Percentiles rank a stretch among this genome's conserved stretches.
phyloP scores from a whole-genome alignment of 352 stramenopile species.

The Phytopythium oedochilum region DNA sequence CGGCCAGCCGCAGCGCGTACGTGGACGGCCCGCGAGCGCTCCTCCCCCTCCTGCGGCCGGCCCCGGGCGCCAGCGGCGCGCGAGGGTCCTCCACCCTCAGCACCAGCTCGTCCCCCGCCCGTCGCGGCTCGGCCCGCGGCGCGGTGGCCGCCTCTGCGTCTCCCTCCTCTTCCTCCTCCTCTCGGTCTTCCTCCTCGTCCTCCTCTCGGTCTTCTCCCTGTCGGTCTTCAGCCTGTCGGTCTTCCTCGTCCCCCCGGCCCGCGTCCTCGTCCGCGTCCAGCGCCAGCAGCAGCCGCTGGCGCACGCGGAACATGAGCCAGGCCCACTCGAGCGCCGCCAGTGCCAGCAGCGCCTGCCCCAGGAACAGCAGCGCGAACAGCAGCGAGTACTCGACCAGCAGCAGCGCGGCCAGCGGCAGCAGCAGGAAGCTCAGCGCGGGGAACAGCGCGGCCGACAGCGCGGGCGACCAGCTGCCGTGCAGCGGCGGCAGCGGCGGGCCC shows the following conservation, averaged over 20 bases:
- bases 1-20: slow-evolving; percentile 15
- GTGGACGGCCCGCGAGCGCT: slow-evolving; percentile 7
- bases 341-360: slow-evolving; percentile 30
- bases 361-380: slow-evolving; percentile 35
- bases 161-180: background rate
- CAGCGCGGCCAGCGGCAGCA: slow-evolving; percentile 26
- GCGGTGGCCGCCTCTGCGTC: background rate
- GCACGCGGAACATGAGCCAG: slow-evolving; percentile 45
- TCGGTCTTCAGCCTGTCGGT: background rate
- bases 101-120: background rate
- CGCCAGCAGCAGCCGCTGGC: slow-evolving; percentile 32
- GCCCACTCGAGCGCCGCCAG: slow-evolving; percentile 41
- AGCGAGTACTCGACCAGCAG: slow-evolving; percentile 28
- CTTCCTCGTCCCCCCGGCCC: background rate
- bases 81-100: background rate
- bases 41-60: slow-evolving; percentile 12
- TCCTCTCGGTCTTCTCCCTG: background rate
- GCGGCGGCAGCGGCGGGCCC: slow-evolving; percentile 13
- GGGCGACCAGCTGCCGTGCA: slow-evolving; percentile 18
- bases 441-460: slow-evolving; percentile 17
- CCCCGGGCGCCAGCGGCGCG: background rate
- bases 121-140: background rate
- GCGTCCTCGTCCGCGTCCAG: slow-evolving; percentile 8
- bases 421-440: slow-evolving; percentile 20
- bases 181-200: background rate